Evolutionary conservation across 78 protist genomes (phyloP).

Genomic region (Trichosphaerium sp.): DNA sequence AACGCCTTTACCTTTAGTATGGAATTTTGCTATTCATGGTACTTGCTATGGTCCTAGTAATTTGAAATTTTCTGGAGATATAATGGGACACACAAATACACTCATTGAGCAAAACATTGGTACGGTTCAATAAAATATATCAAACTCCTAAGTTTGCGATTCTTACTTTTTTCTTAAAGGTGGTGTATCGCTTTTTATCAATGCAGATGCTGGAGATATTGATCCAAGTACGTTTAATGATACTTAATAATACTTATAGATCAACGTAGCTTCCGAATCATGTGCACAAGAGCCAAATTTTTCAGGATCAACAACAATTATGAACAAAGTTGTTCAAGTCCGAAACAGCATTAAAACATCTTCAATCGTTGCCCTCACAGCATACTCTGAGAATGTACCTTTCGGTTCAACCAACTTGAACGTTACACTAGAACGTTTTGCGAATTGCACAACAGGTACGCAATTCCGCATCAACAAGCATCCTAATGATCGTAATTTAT

Average conservation of each 20-base stretch:
- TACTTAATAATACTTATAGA: too few species aligned
- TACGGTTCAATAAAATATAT: too few species aligned
- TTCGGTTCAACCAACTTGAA: slow-evolving; percentile 2
- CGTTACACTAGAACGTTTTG: not conserved
- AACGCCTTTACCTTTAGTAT: not conserved
- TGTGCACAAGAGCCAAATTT: not conserved
- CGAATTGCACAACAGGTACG: slow-evolving; percentile 3
- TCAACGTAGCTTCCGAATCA: too few species aligned
- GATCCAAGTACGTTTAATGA: not conserved
- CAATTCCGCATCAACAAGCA: too few species aligned
- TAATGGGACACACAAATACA: not conserved
- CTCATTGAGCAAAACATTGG: not conserved
- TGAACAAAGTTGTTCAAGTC: not conserved
- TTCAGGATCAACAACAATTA: not conserved
- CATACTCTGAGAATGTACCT: not conserved
- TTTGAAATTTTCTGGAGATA: not conserved
- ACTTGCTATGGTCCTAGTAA: slow-evolving; percentile 4
- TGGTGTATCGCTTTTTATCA: not conserved
- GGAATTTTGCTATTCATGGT: slow-evolving; percentile 7
- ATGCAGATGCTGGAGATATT: slow-evolving; percentile 10
- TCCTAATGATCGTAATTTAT: too few species aligned
- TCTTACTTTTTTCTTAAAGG: too few species aligned
- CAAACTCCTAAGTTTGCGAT: too few species aligned
- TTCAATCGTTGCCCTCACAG: not conserved
- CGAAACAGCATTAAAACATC: not conserved